A percentile compares a stretch with the other conserved stretches of the same genome.
Conservation (phyloP, 2,329 filamentous ascomycete genomes). For the Dothistroma pini region DNA sequence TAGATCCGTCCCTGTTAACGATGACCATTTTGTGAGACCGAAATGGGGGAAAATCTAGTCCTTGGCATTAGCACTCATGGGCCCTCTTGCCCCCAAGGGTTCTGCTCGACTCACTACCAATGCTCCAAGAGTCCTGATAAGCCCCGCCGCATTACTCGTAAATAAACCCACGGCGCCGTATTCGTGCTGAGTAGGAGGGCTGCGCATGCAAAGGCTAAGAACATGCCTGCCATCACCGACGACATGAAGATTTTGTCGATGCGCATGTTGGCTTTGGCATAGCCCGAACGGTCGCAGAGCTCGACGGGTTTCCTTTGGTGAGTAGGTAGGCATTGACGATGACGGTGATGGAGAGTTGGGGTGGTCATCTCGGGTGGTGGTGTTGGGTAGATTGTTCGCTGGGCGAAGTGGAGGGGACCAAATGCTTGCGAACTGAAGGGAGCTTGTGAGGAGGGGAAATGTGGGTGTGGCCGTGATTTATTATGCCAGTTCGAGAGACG, state of each 20-base stretch:
- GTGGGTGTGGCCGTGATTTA: not conserved
- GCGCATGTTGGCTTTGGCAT: slow-evolving; percentile 52
- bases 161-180: slow-evolving; percentile 33
- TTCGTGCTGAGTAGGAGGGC: slow-evolving; percentile 25
- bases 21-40: slow-evolving; percentile 32
- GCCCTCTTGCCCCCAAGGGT: no score
- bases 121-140: slow-evolving; percentile 32
- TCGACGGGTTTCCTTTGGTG: slow-evolving; percentile 45
- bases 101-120: no score
- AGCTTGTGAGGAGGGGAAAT: not conserved
- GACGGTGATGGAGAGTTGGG: slow-evolving; percentile 11
- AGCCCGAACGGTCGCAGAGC: slow-evolving; percentile 49
- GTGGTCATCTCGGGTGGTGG: not conserved
- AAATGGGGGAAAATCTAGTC: slow-evolving; percentile 38
- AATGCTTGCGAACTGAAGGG: not conserved
- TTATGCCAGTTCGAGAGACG: not conserved
- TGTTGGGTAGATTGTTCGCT: no score
- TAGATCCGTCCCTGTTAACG: slow-evolving; percentile 35
- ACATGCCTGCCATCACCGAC: slow-evolving; percentile 49
- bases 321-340: slow-evolving; percentile 24
- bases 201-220: slow-evolving; percentile 52
- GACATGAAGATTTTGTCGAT: slow-evolving; percentile 53
- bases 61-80: no score
- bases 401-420: no score
- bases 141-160: slow-evolving; percentile 33